Percentiles rank a stretch among this genome's conserved stretches.
Evolutionary conservation across 371 early-diverging fungal species (phyloP).

Genomic region (Mortierella sp.): DNA sequence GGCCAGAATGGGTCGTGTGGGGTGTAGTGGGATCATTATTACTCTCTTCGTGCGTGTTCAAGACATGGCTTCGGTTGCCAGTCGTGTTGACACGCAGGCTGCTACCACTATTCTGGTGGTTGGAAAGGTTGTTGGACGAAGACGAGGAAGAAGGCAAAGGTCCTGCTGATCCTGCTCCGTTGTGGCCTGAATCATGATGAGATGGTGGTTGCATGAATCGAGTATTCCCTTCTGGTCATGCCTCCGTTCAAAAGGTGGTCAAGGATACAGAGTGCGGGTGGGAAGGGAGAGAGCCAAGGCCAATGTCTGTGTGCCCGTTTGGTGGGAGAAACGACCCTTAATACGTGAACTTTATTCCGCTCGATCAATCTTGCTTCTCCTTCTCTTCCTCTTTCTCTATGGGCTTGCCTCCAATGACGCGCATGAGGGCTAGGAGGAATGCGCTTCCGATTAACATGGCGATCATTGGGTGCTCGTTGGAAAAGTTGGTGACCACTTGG

Average conservation of each 20-base stretch:
- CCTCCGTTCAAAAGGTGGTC: neutral
- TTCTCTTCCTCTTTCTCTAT: constrained; percentile 12
- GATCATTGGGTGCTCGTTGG: constrained; percentile 18
- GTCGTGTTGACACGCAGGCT: too few relatives aligned
- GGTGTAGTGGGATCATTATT: neutral
- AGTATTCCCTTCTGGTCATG: constrained; percentile 14
- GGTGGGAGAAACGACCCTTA: too few relatives aligned
- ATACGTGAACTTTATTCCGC: constrained; percentile 22
- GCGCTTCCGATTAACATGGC: constrained; percentile 24
- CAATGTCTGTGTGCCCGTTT: too few relatives aligned
- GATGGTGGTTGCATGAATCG: constrained; percentile 29
- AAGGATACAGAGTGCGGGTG: neutral
- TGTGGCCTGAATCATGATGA: constrained; percentile 20
- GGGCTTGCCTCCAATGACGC: constrained; percentile 7
- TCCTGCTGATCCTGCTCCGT: constrained; percentile 13
- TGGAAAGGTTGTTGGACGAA: neutral
- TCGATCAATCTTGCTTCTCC: constrained; percentile 12
- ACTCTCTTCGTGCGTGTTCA: constrained; percentile 1
- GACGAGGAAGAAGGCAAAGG: constrained; percentile 9
- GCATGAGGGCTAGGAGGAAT: constrained; percentile 28
- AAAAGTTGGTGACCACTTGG: constrained; percentile 2
- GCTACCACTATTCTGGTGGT: too few relatives aligned
- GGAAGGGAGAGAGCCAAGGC: constrained; percentile 2
- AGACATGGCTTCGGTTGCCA: neutral
- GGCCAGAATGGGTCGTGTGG: neutral